Conservation (phyloP, 1,284 basidiomycete species). For the Vanrija humicola region DNA sequence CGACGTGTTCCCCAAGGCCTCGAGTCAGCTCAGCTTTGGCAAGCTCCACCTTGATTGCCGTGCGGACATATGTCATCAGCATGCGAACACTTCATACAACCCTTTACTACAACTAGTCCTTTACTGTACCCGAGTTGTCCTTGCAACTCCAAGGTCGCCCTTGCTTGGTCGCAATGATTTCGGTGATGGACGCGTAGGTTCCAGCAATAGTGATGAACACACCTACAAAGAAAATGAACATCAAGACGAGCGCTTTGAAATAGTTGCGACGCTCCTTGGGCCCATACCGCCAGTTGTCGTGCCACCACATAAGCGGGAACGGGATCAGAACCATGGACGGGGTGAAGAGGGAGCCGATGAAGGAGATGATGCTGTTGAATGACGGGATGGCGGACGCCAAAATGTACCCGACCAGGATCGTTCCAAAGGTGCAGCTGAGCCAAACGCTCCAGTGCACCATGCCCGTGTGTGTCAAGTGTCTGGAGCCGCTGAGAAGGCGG, state of each 20-base stretch:
- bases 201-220: constrained; percentile 24
- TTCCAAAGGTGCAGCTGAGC: constrained; percentile 22
- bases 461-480: constrained; percentile 32
- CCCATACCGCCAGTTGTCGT: constrained; percentile 18
- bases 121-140: constrained; percentile 17
- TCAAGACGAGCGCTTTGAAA: constrained; percentile 22
- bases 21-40: no score
- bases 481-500: constrained; percentile 29
- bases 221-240: constrained; percentile 30
- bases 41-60: no score
- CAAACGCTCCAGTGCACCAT: constrained; percentile 35
- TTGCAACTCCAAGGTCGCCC: constrained; percentile 23
- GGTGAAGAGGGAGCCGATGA: constrained; percentile 29
- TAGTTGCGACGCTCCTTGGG: constrained; percentile 12
- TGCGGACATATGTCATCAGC: no score
- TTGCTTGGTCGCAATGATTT: constrained; percentile 18
- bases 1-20: no score
- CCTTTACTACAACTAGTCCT: no score
- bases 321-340: constrained; percentile 17
- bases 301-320: constrained; percentile 33
- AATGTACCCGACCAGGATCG: constrained; percentile 25
- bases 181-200: constrained; percentile 24
- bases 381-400: constrained; percentile 19
- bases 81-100: no score
- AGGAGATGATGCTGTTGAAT: constrained; percentile 26